phyloP scores from a whole-genome alignment of 441 rosid species.

The Sinapis alba region DNA sequence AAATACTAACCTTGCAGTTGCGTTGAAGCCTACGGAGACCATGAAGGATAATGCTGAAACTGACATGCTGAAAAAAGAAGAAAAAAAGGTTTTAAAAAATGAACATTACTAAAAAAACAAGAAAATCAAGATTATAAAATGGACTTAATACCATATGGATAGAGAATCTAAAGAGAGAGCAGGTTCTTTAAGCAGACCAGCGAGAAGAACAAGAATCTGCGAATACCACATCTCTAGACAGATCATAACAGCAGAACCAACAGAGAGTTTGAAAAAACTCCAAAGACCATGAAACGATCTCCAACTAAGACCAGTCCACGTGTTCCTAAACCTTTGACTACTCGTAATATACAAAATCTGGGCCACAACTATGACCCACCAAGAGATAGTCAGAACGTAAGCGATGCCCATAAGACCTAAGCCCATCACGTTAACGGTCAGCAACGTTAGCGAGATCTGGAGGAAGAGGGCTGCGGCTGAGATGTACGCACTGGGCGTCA shows the following conservation, averaged over 20 bases:
- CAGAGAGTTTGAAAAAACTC: slow-evolving; percentile 1
- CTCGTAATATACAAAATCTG: background rate
- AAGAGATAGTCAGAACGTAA: background rate
- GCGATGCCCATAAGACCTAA: background rate
- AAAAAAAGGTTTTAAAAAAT: background rate
- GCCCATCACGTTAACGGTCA: slow-evolving; percentile 24
- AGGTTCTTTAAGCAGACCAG: slow-evolving; percentile 12
- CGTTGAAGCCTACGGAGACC: slow-evolving; percentile 89
- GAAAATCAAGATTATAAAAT: background rate
- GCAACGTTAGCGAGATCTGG: slow-evolving; percentile 69
- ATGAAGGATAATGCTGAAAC: slow-evolving; percentile 59
- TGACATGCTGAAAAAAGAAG: slow-evolving; percentile 54
- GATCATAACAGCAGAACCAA: slow-evolving; percentile 6
- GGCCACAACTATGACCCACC: slow-evolving; percentile 5
- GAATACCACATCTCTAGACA: slow-evolving; percentile 16
- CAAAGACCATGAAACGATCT: slow-evolving; percentile 13
- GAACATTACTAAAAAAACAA: background rate
- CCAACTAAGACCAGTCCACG: slow-evolving; percentile 18
- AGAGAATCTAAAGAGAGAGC: slow-evolving; percentile 11
- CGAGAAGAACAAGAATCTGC: slow-evolving; percentile 12
- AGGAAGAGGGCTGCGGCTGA: slow-evolving; percentile 58
- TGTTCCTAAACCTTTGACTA: background rate
- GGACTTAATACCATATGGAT: slow-evolving; percentile 6
- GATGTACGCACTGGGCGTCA: slow-evolving; percentile 70
- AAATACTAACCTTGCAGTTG: slow-evolving; percentile 76